Conservation (phyloP, 352 stramenopile species). For the Phytophthora sp. region DNA sequence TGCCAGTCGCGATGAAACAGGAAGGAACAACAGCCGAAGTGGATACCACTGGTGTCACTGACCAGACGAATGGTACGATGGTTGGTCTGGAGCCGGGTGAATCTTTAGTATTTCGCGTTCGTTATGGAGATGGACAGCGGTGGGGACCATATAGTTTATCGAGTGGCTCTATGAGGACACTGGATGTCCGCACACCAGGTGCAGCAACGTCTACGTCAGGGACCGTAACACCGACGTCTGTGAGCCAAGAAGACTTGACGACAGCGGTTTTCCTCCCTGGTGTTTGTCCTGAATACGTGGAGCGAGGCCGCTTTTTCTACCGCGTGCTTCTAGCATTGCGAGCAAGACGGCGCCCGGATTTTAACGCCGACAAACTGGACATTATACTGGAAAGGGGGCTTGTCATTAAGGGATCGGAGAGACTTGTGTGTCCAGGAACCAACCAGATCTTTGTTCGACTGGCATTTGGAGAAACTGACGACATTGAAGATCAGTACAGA, state of each 20-base stretch:
- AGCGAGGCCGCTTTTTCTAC: constrained; percentile 72
- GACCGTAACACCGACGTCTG: constrained; percentile 20
- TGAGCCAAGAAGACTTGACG: constrained; percentile 1
- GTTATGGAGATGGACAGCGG: constrained; percentile 56
- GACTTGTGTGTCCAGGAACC: constrained; percentile 60
- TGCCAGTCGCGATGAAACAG: constrained; percentile 60
- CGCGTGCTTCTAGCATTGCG: constrained; percentile 58
- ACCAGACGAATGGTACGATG: constrained; percentile 68
- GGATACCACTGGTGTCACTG: constrained; percentile 50
- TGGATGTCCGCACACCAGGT: constrained; percentile 34
- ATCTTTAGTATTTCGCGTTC: constrained; percentile 67
- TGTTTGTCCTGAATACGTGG: constrained; percentile 64
- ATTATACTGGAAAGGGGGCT: constrained; percentile 58
- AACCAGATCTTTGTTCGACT: constrained; percentile 76
- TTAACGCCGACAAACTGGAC: constrained; percentile 60
- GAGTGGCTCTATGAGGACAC: constrained; percentile 58
- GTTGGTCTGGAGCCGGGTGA: constrained; percentile 63
- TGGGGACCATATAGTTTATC: constrained; percentile 78
- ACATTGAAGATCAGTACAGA: constrained; percentile 10
- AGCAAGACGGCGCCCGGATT: constrained; percentile 51
- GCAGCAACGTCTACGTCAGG: constrained; percentile 5
- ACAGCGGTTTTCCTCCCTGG: constrained; percentile 57
- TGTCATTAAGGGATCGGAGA: constrained; percentile 57
- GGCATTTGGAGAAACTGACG: constrained; percentile 21
- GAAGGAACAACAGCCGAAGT: constrained; percentile 45